A percentile compares a stretch with the other conserved stretches of the same genome.
phyloP scores from a whole-genome alignment of 805 yeast species.

The Metschnikowia reukaufii region DNA sequence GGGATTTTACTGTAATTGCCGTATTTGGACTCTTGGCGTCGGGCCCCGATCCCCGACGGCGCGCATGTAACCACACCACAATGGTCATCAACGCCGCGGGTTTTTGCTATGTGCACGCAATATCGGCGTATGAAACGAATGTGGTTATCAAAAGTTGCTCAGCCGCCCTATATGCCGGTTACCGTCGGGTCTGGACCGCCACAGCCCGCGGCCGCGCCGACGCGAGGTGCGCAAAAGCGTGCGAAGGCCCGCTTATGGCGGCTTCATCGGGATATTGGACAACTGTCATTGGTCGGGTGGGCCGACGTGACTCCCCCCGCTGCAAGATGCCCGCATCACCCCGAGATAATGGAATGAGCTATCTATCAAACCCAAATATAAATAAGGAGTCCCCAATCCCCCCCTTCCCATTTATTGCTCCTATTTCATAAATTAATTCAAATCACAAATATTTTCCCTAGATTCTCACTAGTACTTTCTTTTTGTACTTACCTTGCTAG shows the following conservation, averaged over 20 bases:
- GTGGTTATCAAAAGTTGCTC: background rate
- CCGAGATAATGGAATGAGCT: background rate
- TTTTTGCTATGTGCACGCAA: background rate
- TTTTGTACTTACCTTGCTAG: constrained; percentile 6
- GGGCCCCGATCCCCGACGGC: constrained; percentile 4
- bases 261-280: background rate
- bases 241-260: constrained; percentile 1
- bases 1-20: background rate
- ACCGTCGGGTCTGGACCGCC: constrained; percentile 9
- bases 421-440: background rate
- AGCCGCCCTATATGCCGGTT: constrained; percentile 1
- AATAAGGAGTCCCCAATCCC: background rate
- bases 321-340: constrained; percentile 1
- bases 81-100: background rate
- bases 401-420: background rate
- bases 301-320: constrained; percentile 7
- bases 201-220: background rate
- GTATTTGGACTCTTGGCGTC: background rate
- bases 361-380: constrained; percentile 4
- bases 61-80: background rate
- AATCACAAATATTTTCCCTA: background rate
- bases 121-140: background rate
- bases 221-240: background rate
- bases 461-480: background rate
- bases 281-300: constrained; percentile 7